Base-by-base conservation (phyloP, 1,139 yeast genomes). In the Insectozyma bohioensis region DNA sequence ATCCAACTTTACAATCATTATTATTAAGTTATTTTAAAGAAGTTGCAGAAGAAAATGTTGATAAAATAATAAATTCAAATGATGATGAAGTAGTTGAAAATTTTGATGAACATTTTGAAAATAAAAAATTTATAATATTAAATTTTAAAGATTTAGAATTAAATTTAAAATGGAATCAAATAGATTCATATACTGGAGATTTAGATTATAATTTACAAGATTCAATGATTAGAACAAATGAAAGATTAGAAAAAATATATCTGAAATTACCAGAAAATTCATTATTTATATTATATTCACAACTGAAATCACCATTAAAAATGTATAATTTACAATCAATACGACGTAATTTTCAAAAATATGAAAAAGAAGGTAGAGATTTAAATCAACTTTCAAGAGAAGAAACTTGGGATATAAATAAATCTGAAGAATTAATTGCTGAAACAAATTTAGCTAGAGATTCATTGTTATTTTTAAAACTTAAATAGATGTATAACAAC, bases 131-230 rank as follows among this genome's bases (percentile, higher is more conserved):
- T 27, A 63, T 75, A 7, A 67, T 83, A 37, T 63, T 77, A 12
- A 68, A 76, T 39, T 52, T 86, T 28, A 66, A 78, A 33, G 92
- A 82, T 39, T 53, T 83, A 19, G 90, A 80, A 46, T 63, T 61
- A 41, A 63, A 57, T 15, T 48, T 43, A 9, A 52, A 59, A 5
- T 58, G 66, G 63, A 30, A 46, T 5, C 34, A 34, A 4, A 48
- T 48, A 3, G 43, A 40, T 11, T 27, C 32, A 16, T 52, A 50
- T 51, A 48, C 24, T 46, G 67, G 63, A 9, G 28, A 31, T 13
- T 21, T 42, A 43, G 58, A 48, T 24, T 24, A 34, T 28, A 31
- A 34, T 15, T 20, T 41, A 25, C 26, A 33, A 23, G 46, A 49
- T 24, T 54, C 63, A 21, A 54, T 58, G 28, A 24, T 27, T 5